Evolutionary conservation across 768 basidiomycete genomes (phyloP).

Genomic region (Leccinellum luteum): DNA sequence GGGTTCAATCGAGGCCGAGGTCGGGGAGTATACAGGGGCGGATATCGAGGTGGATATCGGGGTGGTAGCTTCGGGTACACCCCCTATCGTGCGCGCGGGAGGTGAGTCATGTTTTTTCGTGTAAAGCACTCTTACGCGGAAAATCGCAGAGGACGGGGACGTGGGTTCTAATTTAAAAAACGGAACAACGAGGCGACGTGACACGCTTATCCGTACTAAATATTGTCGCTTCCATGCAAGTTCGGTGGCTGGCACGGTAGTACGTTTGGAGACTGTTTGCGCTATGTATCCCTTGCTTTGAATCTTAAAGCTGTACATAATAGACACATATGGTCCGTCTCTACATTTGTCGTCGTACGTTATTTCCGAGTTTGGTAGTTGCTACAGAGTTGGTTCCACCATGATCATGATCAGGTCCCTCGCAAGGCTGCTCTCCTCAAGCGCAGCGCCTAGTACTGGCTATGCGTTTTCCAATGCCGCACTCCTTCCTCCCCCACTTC

Average conservation of each 20-base stretch:
- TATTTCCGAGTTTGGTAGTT: constrained; percentile 17
- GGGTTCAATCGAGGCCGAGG: constrained; percentile 86
- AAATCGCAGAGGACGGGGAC: constrained; percentile 62
- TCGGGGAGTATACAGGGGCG: constrained; percentile 62
- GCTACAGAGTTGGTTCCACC: background rate
- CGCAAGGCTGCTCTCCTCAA: constrained; percentile 26
- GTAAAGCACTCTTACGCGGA: constrained; percentile 6
- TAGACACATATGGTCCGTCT: constrained; percentile 6
- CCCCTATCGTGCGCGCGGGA: constrained; percentile 67
- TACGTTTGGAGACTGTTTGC: constrained; percentile 21
- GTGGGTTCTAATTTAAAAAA: constrained; percentile 50
- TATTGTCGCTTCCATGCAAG: constrained; percentile 8
- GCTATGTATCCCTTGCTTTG: constrained; percentile 29
- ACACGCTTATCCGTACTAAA: constrained; percentile 9
- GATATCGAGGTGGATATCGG: constrained; percentile 58
- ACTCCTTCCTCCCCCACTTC: constrained; percentile 47
- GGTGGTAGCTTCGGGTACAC: constrained; percentile 52
- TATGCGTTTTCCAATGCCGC: constrained; percentile 79
- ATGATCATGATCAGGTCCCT: constrained; percentile 2
- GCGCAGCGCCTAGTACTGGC: constrained; percentile 3
- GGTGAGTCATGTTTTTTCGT: constrained; percentile 45
- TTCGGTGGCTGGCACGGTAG: constrained; percentile 9
- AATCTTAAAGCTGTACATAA: constrained; percentile 32
- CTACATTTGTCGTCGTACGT: background rate
- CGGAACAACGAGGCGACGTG: constrained; percentile 17